Evolutionary conservation across 257 asterid species (phyloP), one percentile per base, ranked within the genome.

Genomic region (Craterostigma plantagineum): DNA sequence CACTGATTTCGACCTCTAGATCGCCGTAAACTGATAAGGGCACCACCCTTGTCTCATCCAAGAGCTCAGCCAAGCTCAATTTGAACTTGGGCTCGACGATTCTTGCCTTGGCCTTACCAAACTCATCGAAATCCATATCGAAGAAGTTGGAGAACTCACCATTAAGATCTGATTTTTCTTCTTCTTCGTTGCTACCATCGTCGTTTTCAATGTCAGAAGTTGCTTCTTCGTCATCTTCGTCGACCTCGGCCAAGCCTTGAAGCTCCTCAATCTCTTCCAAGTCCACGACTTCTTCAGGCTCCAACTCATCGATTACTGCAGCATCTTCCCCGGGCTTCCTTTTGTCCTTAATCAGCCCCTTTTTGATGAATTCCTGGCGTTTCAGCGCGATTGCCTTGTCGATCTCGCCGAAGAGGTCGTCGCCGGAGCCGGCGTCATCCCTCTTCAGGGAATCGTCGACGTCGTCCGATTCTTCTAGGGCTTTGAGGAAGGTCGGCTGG

Each of bases 381-480:
- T 87, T 87, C 67, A 76, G 10, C 12, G 92, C 93, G 43, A 87
- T 76, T 15, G 98, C 98, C 39, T 68, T 76, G 69, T 87, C 98
- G 51, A 87, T 79, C 42, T 86, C 97, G 4, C 94, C 94, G 35
- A 86, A 86, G 8, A 81, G 77, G 48, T 87, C 98, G 58, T 87
- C 98, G 0, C 92, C 93, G 58, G 79, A 95, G 0, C 92, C 93
- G 14, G 78, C 54, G 53, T 56, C 66, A 0, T 53, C 71, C 34
- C 41, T 18, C 23, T 34, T 42, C 10, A 36, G 38, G 0, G 66
- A 52, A 11, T 16, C 52, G 10, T 72, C 62, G 12, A 42, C 15
- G 7, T 73, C 95, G 38, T 81, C 97, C 15, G 81, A 58, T 49
- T 81, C 96, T 16, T 76, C 81, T 18, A 86, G 62, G 14, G 92